Base-by-base conservation (phyloP, 75 land plant species). In the Picea sitchensis region DNA sequence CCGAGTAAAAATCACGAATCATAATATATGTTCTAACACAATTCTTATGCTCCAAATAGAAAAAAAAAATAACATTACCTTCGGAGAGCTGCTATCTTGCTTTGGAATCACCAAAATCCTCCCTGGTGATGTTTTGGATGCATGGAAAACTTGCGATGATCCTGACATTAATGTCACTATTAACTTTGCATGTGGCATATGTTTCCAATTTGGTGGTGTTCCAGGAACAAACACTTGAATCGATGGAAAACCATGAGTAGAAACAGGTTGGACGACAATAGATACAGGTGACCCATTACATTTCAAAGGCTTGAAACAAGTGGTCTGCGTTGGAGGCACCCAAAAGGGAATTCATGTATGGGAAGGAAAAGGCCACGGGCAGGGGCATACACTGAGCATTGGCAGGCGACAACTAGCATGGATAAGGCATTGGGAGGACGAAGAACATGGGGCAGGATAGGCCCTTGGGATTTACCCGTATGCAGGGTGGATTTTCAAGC, bases 321-420 rank as follows among this genome's bases (percentile, higher is more conserved):
- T 26, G 38, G 74, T 57, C 34, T 30, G 59, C 5, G 59, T 57
- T 75, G 76, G 30, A 31, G 36, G 36, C 58, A 8, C 21, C 36
- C 36, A 56, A n/a, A 18, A 56, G 59, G 58, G 60, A 36, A 75
- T 26, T 75, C 76, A 75, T 57, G 26, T 75, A 75, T 14, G 76
- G 76, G 38, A 26, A 26, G 2, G 76, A 14, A 51, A 57, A 57
- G 18, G 20, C 38, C 17, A 75, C 30, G 30, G 76, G 59, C 59
- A 71, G 14, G 44, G 74, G 4, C 54, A 71, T 71, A 26, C 74
- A 71, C 54, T 41, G 74, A 58, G 32, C 76, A 58, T 31, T 58
- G 18, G 59, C 20, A 17, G 32, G 56, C 11, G 74, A 7, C 74
- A 71, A 9, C 44, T 36, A 14, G 44, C n/a, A 71, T 41, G 74